A percentile compares a stretch with the other conserved stretches of the same genome.
Conservation (phyloP, 225 moss, liverwort and hornwort genomes). For the Marchantia polymorpha region DNA sequence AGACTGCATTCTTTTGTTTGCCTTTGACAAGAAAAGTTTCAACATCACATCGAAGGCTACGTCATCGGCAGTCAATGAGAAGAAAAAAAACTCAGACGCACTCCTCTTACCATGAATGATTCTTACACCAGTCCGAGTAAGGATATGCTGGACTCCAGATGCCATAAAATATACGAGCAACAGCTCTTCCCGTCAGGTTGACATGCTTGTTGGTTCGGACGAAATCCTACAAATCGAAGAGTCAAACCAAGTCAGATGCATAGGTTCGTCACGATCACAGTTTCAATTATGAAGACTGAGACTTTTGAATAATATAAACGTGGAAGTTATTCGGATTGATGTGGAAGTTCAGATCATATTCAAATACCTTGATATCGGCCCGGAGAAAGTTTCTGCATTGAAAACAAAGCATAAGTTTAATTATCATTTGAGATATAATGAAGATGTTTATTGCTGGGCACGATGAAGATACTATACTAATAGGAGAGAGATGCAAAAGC, state of each 20-base stretch:
- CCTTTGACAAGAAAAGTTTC: not conserved
- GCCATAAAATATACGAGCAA: conserved; percentile 85
- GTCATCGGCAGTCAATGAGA: not conserved
- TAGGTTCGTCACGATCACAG: not conserved
- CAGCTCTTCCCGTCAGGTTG: conserved; percentile 68
- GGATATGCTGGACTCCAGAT: conserved; percentile 90
- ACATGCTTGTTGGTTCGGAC: conserved; percentile 53
- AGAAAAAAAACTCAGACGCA: not conserved
- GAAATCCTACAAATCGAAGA: conserved; percentile 57
- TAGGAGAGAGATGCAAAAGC: no score
- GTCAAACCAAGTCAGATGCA: not conserved
- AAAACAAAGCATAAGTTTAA: not conserved
- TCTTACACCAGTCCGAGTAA: conserved; percentile 68
- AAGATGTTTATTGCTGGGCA: not conserved
- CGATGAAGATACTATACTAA: no score
- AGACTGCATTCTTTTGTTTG: no score
- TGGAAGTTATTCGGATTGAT: not conserved
- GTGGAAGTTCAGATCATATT: not conserved
- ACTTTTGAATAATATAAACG: not conserved
- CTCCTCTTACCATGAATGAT: conserved; percentile 68
- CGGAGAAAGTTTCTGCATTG: conserved; percentile 76
- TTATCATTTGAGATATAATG: not conserved
- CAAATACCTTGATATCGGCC: conserved; percentile 86
- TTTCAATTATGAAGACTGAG: not conserved
- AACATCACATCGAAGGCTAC: not conserved